These are phyloP conservation scores for Hysterium pulicare DNA, from an alignment of 2,329 filamentous ascomycete genomes.

Conservation along the genomic window DNA sequence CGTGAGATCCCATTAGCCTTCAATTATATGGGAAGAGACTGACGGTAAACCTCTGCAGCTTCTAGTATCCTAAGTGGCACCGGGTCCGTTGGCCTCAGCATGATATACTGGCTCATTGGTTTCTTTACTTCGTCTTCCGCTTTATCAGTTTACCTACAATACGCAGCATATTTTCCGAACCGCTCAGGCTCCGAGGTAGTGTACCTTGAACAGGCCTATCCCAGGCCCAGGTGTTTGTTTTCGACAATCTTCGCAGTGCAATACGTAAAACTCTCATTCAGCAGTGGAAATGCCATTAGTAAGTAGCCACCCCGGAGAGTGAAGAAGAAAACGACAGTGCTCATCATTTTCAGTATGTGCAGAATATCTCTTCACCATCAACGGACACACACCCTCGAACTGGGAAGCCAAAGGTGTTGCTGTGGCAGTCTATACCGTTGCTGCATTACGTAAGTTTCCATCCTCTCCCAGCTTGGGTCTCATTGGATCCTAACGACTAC, in stretches of 20 bases:
- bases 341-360: conserved; percentile 62
- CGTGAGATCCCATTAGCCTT: conserved; percentile 45
- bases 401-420: conserved; percentile 68
- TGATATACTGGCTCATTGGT: conserved; percentile 65
- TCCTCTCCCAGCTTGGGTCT: too few relatives aligned
- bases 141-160: conserved; percentile 61
- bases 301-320: too few relatives aligned
- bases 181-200: conserved; percentile 65
- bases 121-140: conserved; percentile 56
- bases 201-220: conserved; percentile 66
- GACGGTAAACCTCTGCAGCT: conserved; percentile 37
- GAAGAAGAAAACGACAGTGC: too few relatives aligned
- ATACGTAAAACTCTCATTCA: conserved; percentile 62
- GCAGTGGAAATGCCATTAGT: conserved; percentile 62
- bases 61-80: conserved; percentile 57
- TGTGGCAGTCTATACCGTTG: conserved; percentile 60
- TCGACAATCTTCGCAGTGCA: conserved; percentile 64
- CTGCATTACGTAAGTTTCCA: conserved; percentile 50
- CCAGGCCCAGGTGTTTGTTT: conserved; percentile 61
- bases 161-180: conserved; percentile 63
- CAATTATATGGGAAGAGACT: neutral
- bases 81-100: conserved; percentile 59
- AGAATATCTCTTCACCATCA: conserved; percentile 60
- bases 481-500: too few relatives aligned
- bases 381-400: conserved; percentile 47